Base-by-base conservation (phyloP, 352 stramenopile species). In the Phytophthora europaea region DNA sequence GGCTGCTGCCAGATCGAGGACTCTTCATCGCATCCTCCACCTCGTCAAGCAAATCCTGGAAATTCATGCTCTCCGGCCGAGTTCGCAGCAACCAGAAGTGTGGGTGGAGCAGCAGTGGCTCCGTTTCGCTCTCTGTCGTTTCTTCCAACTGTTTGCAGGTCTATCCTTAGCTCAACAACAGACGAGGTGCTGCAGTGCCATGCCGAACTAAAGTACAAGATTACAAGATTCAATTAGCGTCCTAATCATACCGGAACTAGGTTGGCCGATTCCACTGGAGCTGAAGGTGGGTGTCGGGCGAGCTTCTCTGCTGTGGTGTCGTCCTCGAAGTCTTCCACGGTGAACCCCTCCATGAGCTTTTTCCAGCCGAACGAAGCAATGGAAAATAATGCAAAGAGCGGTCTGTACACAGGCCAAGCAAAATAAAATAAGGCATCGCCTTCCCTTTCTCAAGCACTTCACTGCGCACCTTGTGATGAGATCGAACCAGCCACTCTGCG, bases 21-120 rank as follows among this genome's bases (percentile, higher is more conserved):
- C 79, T 85, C 34, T 87, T 77, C 54, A 93, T 91, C 34, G 82
- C 84, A 18, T 82, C 78, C 48, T 94, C 86, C 15, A 94, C 83
- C 76, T 95, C 88, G 48, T 92, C 68, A 10, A 93, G 76, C 65
- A 95, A 69, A 68, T 93, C 80, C 55, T 94, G 75, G 58, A 93
- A 87, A 66, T 93, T 78, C 88, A 95, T 93, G 20, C 8, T 70
- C 53, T 45, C 38, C 62, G 6, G 10, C 36, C 10, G 36, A 16
- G 36, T 43, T 43, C 9, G 28, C 6, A 7, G 28, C 28, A 31
- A 31, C 28, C 28, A 18, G 8, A 13, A n/a, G n/a, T n/a, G n/a
- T n/a, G n/a, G n/a, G n/a, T n/a, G n/a, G n/a, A n/a, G n/a, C n/a
- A n/a, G n/a, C n/a, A 38, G 15, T 26, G 12, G n/a, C 63, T 72